Base-by-base conservation (phyloP, 495 filamentous ascomycete genomes). In the Aspergillus funiculosus region DNA sequence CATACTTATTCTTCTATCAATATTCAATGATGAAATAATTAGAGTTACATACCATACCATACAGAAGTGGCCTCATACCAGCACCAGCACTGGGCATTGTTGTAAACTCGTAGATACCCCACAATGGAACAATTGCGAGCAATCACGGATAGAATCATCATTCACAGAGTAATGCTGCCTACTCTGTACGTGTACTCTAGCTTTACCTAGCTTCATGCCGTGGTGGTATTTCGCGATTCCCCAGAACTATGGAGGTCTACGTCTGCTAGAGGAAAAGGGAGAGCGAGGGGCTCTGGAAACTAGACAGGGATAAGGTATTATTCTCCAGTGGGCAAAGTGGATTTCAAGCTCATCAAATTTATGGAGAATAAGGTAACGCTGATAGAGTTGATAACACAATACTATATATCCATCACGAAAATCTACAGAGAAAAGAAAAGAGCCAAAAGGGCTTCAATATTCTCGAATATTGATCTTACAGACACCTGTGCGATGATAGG, bases 11-110 rank as follows among this genome's bases (percentile, higher is more conserved):
- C n/a, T n/a, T n/a, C n/a, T n/a, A n/a, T n/a, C n/a, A n/a, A n/a
- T n/a, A n/a, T n/a, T n/a, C n/a, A n/a, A n/a, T n/a, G n/a, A n/a
- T n/a, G n/a, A n/a, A n/a, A n/a, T 19, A 36, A 46, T 47, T 31
- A 48, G 31, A 51, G 52, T 51, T 55, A 44, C 47, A 48, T 55
- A 51, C 52, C 47, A 55, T 54, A 50, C 46, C 46, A 28, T 43
- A 51, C 31, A n/a, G 38, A 50, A 48, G 37, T 40, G 46, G 29
- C 21, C 32, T 48, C 52, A 55, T 55, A 39, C 52, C 52, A 43
- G 19, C 13, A 21, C 44, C 25, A 39, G n/a, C n/a, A n/a, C n/a
- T n/a, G n/a, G n/a, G n/a, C n/a, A n/a, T n/a, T n/a, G n/a, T n/a
- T n/a, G n/a, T n/a, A n/a, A n/a, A n/a, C n/a, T n/a, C n/a, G n/a